Base-by-base conservation (phyloP, 495 filamentous ascomycete species). In the Ascobolus immersus region DNA sequence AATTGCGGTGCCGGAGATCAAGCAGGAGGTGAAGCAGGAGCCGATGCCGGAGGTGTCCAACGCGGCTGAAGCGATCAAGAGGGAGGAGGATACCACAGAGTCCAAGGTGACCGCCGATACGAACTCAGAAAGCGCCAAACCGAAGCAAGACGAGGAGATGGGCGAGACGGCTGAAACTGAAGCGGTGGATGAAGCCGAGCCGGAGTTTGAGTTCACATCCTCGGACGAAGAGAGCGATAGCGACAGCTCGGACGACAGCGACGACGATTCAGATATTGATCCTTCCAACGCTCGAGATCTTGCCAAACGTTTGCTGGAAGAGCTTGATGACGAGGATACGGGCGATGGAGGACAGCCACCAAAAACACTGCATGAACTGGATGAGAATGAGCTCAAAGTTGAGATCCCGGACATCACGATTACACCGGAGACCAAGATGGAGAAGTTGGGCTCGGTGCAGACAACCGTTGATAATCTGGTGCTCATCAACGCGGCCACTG, bases 251-350 rank as follows among this genome's bases (percentile, higher is more conserved):
- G 56, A 59, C n/a, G 57, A 55, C 10, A 61, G 63, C 8, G 65
- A 70, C 30, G 69, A 70, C 34, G 65, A 66, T 28, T 58, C 58
- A 4, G 73, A 73, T 19, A 70, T 65, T 15, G 69, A 70, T n/a
- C 60, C 78, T 18, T 60, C 89, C 12, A 71, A 67, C 31, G 62
- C 75, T 9, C 75, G 76, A 48, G 77, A 86, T 47, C 70, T 77
- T 41, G 75, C 74, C 1, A 65, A 69, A 7, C 65, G 84, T 21
- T 57, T 92, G 18, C 84, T 92, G 79, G 58, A 65, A 39, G 70
- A 63, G 32, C 76, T 56, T 15, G 59, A 68, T 28, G 74, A 79
- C 29, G 81, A 84, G 28, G 76, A 75, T 35, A 69, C 62, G 11
- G 56, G 49, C 5, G 42, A 42, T 18, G 48, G 53, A 50, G 48